These are phyloP conservation scores for Solanum ossicruentum DNA, from an alignment of 257 asterid species.

Conservation along the genomic window DNA sequence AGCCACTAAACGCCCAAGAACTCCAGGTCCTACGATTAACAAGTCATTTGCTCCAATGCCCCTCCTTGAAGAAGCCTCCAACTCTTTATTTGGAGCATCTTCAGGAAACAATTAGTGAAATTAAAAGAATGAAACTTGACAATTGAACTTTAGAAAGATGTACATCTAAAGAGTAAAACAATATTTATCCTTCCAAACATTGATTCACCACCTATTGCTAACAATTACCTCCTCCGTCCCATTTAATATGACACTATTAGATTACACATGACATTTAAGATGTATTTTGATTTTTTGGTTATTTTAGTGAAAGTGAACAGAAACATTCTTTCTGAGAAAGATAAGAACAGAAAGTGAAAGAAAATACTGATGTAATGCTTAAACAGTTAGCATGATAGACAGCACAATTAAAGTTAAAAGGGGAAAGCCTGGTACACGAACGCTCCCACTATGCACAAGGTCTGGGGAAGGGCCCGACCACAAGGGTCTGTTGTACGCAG, in stretches of 20 bases:
- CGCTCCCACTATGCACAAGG: too few species aligned
- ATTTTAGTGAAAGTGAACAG: not conserved
- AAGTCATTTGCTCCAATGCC: conserved; percentile 59
- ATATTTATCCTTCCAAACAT: not conserved
- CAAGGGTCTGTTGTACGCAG: too few species aligned
- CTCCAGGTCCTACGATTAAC: conserved; percentile 95
- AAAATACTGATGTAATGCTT: not conserved
- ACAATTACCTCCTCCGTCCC: not conserved
- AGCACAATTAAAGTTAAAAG: not conserved
- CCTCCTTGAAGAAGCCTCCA: conserved; percentile 39
- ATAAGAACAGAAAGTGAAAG: not conserved
- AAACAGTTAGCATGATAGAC: not conserved
- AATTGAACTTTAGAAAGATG: not conserved
- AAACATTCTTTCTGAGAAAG: not conserved
- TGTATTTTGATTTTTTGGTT: not conserved
- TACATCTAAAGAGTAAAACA: not conserved
- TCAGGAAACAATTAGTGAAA: conserved; percentile 7
- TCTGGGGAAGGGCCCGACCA: too few species aligned
- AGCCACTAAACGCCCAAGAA: conserved; percentile 86
- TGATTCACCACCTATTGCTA: not conserved
- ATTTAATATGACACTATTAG: not conserved
- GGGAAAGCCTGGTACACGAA: too few species aligned
- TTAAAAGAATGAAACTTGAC: not conserved
- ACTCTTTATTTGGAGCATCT: conserved; percentile 36
- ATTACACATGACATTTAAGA: not conserved